A percentile compares a stretch with the other conserved stretches of the same genome.
These are phyloP conservation scores for Talaromyces trachyspermus DNA, from an alignment of 495 filamentous ascomycete genomes.

Conservation along the genomic window DNA sequence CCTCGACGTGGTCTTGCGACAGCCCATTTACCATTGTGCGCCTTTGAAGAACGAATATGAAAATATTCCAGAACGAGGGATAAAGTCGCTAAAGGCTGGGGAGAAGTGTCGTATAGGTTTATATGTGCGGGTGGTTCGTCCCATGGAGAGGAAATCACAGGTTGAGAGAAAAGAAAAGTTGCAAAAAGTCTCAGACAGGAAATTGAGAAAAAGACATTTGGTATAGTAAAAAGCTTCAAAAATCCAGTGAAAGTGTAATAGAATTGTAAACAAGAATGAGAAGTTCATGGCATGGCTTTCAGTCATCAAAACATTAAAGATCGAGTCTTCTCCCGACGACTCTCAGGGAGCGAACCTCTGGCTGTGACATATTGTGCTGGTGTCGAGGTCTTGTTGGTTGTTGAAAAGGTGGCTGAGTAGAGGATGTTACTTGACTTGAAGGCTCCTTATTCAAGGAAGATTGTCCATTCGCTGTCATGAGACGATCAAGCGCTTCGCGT, in stretches of 20 bases:
- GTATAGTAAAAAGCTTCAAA: slow-evolving; percentile 7
- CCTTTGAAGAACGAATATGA: neutral
- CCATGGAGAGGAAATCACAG: slow-evolving; percentile 3
- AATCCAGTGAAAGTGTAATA: neutral
- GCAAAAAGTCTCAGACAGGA: neutral
- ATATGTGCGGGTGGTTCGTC: slow-evolving; percentile 4
- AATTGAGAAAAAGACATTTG: neutral
- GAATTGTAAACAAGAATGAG: slow-evolving; percentile 8
- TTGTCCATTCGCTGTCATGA: slow-evolving; percentile 13
- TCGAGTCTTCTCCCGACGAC: slow-evolving; percentile 37
- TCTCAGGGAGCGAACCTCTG: slow-evolving; percentile 31
- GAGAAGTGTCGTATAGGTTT: neutral
- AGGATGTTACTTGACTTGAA: neutral
- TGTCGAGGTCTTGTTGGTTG: slow-evolving; percentile 25
- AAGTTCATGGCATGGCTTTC: neutral
- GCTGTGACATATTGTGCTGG: slow-evolving; percentile 39
- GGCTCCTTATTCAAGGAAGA: slow-evolving; percentile 23
- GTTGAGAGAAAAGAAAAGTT: slow-evolving; percentile 3
- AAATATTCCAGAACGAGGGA: slow-evolving; percentile 3
- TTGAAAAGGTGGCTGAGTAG: slow-evolving; percentile 22
- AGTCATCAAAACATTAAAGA: slow-evolving; percentile 33
- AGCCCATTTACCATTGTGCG: neutral
- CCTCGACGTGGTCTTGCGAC: neutral
- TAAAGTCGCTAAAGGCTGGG: neutral
- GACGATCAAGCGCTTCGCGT: slow-evolving; percentile 24